These are phyloP conservation scores for Yamadazyma sp. DNA, from an alignment of 805 yeast species.

Conservation along the genomic window DNA sequence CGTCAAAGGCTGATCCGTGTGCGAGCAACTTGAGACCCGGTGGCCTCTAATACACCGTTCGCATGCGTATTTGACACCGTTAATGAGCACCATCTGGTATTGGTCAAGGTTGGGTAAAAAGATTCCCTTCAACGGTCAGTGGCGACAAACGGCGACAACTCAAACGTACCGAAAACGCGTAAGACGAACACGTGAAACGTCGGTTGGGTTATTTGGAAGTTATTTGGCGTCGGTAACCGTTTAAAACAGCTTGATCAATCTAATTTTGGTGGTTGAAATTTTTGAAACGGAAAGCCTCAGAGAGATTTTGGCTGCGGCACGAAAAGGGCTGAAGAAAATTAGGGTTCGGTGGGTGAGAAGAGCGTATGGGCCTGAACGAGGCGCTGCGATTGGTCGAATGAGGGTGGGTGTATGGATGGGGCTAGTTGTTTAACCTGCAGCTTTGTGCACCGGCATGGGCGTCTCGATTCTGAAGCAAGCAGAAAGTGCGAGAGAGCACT, in stretches of 20 bases:
- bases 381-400: no score
- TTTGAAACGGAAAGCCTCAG: neutral
- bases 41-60: constrained; percentile 96
- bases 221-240: constrained; percentile 1
- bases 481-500: no score
- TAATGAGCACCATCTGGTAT: constrained; percentile 72
- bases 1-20: constrained; percentile 84
- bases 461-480: no score
- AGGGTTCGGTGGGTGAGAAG: no score
- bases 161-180: constrained; percentile 7
- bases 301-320: neutral
- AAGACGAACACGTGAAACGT: constrained; percentile 5
- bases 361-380: no score
- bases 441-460: no score
- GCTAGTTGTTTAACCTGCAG: no score
- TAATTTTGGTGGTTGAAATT: neutral
- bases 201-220: constrained; percentile 1
- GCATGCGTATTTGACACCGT: constrained; percentile 95
- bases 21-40: constrained; percentile 90
- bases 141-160: no score
- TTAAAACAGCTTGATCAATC: constrained; percentile 3
- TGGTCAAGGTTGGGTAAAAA: neutral
- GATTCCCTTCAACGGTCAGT: no score
- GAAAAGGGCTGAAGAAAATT: neutral
- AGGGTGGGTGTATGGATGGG: no score